These are phyloP conservation scores for Meira miltonrushii DNA, from an alignment of 1,284 basidiomycete genomes.

Conservation along the genomic window DNA sequence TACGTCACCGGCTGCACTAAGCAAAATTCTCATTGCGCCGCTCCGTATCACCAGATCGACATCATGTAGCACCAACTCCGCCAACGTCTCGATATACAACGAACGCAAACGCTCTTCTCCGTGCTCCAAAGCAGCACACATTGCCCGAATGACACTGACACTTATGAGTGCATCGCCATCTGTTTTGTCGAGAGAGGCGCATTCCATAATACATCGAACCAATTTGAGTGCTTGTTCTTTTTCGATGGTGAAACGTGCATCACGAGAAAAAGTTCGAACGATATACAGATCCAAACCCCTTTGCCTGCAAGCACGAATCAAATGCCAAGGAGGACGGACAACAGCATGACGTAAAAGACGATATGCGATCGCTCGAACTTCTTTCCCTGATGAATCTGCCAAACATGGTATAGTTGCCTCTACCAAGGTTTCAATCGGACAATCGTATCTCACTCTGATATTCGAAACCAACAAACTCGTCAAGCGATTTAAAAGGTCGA, in stretches of 20 bases:
- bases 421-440: constrained; percentile 67
- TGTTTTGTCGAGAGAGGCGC: neutral
- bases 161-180: constrained; percentile 47
- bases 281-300: constrained; percentile 78
- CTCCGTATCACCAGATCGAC: constrained; percentile 73
- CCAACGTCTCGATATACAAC: constrained; percentile 80
- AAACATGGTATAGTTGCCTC: constrained; percentile 69
- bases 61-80: constrained; percentile 80
- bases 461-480: constrained; percentile 68
- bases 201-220: constrained; percentile 69
- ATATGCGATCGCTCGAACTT: constrained; percentile 77
- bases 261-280: constrained; percentile 73
- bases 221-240: constrained; percentile 92
- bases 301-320: constrained; percentile 60
- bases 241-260: constrained; percentile 75
- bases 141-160: constrained; percentile 60
- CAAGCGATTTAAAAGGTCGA: constrained; percentile 60
- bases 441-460: constrained; percentile 69
- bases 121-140: constrained; percentile 89
- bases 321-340: constrained; percentile 58
- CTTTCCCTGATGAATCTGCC: constrained; percentile 67
- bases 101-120: constrained; percentile 80
- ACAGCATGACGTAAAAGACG: constrained; percentile 76
- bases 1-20: constrained; percentile 81
- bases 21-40: constrained; percentile 78